phyloP scores from a whole-genome alignment of 176 grass and related monocot genomes.

The Aegilops speltoides region DNA sequence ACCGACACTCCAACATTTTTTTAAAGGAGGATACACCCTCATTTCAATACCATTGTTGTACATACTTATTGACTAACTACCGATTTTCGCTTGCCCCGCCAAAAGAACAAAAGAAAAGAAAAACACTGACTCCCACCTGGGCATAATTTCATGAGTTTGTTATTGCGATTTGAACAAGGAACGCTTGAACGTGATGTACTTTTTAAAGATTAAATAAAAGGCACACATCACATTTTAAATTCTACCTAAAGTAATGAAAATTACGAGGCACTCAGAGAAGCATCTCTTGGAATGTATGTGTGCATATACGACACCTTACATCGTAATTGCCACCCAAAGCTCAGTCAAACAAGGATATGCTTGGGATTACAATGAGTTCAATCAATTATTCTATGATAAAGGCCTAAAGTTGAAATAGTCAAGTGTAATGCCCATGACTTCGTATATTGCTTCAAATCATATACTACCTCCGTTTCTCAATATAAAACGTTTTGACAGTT shows the following conservation, averaged over 20 bases:
- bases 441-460: constrained; percentile 26
- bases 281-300: neutral
- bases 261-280: neutral
- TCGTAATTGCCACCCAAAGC: neutral
- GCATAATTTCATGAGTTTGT: neutral
- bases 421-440: neutral
- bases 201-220: neutral
- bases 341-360: neutral
- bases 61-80: too few species aligned
- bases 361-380: constrained; percentile 3
- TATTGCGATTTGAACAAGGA: neutral
- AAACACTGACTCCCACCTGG: neutral
- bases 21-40: too few species aligned
- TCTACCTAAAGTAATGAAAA: neutral
- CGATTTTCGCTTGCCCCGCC: too few species aligned
- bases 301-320: neutral
- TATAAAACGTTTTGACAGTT: too few species aligned
- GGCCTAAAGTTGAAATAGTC: neutral
- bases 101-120: neutral
- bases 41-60: too few species aligned
- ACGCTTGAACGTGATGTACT: neutral
- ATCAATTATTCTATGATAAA: neutral
- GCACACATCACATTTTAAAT: neutral
- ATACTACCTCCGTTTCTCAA: neutral
- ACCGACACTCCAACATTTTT: too few species aligned